These are phyloP conservation scores for Plasmodium billcollinsi DNA, from an alignment of 169 alveolate species.

Conservation along the genomic window DNA sequence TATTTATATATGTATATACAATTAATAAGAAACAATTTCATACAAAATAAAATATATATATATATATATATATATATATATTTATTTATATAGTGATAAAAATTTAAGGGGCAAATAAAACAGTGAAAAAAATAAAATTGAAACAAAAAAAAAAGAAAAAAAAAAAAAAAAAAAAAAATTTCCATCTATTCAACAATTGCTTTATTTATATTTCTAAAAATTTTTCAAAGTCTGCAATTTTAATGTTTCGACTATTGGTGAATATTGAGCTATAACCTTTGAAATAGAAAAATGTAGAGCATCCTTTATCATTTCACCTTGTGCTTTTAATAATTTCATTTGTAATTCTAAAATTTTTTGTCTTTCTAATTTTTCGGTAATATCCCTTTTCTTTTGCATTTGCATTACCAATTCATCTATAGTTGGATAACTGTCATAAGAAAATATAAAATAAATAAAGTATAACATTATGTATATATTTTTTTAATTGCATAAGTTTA, in stretches of 20 bases:
- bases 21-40: not conserved
- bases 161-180: not conserved
- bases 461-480: too few species aligned
- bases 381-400: conserved; percentile 87
- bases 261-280: conserved; percentile 82
- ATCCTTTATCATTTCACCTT: conserved; percentile 85
- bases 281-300: conserved; percentile 81
- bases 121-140: not conserved
- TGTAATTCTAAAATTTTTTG: conserved; percentile 81
- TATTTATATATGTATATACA: too few species aligned
- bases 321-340: conserved; percentile 85
- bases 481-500: not conserved
- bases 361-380: conserved; percentile 82
- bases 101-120: not conserved
- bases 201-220: conserved; percentile 1
- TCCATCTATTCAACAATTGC: not conserved
- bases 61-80: conserved; percentile 3
- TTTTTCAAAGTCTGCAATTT: conserved; percentile 38
- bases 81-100: not conserved
- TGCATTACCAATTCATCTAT: conserved; percentile 87
- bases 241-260: conserved; percentile 62
- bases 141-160: not conserved
- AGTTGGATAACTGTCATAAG: conserved; percentile 81
- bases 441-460: conserved; percentile 2
- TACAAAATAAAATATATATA: not conserved